Evolutionary conservation across 73 alveolate genomes (phyloP), one percentile per base, ranked within the genome.

Genomic region (Paramecium pentaurelia): DNA sequence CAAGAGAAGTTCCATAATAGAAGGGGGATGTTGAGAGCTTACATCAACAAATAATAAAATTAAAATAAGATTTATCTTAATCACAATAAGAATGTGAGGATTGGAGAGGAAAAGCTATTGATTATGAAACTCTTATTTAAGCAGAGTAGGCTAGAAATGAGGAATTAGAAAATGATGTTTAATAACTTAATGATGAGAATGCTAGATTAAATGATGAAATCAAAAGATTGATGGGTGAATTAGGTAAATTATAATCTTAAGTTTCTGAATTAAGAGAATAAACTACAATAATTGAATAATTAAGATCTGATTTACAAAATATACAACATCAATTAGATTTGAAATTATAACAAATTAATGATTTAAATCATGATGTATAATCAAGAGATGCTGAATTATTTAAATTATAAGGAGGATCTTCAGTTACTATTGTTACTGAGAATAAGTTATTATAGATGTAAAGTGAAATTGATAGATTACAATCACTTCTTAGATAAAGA

Each of bases 81-180:
- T 42, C 91, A 16, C 16, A 45, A 80, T 27, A 80, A 47, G 91
- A 80, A 32, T 40, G 47, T 42, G 91, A 80, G 10, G 75, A 80
- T 80, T 80, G 91, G 91, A 80, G 75, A 80, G 44, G 58, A 27
- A 80, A 49, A 44, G 91, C 91, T 1, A 42, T 80, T 10, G 71
- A 40, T 25, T 25, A 34, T 80, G 91, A 80, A 18, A 32, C 87
- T 12, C 22, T 32, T 1, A 27, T 45, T 8, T 38, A 47, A 45
- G 91, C 47, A 40, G 77, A 49, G 49, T 80, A 45, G 49, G 73
- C 47, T 45, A 80, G 58, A 47, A 32, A 22, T 14, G 22, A 32
- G 14, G 91, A 80, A 80, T 80, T 80, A 49, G 47, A 80, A 80
- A 27, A 36, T 25, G 44, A 40, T 22, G 77, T 80, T 45, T 8